A percentile compares a stretch with the other conserved stretches of the same genome.
These are phyloP conservation scores for Ascocoryne sarcoides DNA, from an alignment of 2,329 filamentous ascomycete genomes.

Conservation along the genomic window DNA sequence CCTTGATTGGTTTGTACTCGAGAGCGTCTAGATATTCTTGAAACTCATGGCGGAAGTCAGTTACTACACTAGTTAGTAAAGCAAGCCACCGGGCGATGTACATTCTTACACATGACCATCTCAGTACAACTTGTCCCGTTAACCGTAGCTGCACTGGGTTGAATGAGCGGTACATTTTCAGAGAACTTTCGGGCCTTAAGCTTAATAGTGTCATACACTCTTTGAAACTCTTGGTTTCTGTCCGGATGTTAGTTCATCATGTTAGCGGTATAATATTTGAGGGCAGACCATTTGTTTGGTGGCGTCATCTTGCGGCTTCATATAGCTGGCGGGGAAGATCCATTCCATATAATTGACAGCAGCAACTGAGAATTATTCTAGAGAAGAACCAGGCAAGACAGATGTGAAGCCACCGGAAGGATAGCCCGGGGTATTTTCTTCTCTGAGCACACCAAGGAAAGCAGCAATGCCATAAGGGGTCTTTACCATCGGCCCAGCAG, in stretches of 20 bases:
- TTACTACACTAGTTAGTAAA: background rate
- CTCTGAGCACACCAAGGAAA: background rate
- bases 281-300: too few species aligned
- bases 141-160: background rate
- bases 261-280: too few species aligned
- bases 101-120: background rate
- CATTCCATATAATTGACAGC: background rate
- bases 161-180: background rate
- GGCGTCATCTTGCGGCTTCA: too few species aligned
- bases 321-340: too few species aligned
- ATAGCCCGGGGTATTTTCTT: background rate
- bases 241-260: too few species aligned
- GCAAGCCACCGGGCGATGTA: background rate
- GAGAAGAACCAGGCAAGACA: background rate
- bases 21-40: conserved; percentile 2
- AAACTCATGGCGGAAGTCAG: background rate
- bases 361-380: background rate
- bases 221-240: background rate
- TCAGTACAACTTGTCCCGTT: background rate
- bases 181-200: background rate
- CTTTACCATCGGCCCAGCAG: conserved; percentile 1
- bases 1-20: background rate
- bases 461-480: background rate
- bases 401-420: background rate
- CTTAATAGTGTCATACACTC: background rate